Conservation (phyloP, 2,329 filamentous ascomycete species). For the Juglanconis juglandina region DNA sequence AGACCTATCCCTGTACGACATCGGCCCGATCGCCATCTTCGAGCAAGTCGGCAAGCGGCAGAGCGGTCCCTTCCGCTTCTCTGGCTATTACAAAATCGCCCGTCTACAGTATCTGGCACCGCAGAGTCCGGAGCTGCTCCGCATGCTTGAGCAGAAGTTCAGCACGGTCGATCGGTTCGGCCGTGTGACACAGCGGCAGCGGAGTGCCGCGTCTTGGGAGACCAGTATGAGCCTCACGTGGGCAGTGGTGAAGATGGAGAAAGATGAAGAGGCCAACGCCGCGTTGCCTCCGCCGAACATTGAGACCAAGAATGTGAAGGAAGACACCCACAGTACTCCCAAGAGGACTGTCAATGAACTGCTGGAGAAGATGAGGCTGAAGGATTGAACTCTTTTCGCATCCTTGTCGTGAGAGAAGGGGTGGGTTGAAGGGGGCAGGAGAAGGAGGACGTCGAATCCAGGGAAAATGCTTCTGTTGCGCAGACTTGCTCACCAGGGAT, state of each 20-base stretch:
- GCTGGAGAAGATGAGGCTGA: background rate
- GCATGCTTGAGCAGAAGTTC: constrained; percentile 1
- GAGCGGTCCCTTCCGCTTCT: background rate
- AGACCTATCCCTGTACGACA: background rate
- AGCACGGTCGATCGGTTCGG: background rate
- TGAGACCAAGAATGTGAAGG: background rate
- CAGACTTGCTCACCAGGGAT: too few species aligned
- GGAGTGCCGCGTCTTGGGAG: background rate
- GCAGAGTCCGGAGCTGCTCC: background rate
- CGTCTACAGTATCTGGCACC: background rate
- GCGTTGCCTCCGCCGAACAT: background rate
- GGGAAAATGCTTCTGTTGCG: too few species aligned
- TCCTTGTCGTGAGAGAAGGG: too few species aligned
- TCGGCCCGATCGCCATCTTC: background rate
- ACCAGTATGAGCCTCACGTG: background rate
- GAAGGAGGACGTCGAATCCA: background rate
- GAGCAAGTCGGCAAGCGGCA: background rate
- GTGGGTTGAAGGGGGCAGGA: too few species aligned
- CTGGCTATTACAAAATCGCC: background rate
- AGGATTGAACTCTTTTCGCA: background rate
- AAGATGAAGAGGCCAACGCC: background rate
- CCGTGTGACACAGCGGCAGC: background rate
- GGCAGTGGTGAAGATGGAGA: background rate
- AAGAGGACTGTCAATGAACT: background rate
- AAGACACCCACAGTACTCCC: background rate